phyloP scores from a whole-genome alignment of 805 yeast genomes.

The Spathaspora arborariae region DNA sequence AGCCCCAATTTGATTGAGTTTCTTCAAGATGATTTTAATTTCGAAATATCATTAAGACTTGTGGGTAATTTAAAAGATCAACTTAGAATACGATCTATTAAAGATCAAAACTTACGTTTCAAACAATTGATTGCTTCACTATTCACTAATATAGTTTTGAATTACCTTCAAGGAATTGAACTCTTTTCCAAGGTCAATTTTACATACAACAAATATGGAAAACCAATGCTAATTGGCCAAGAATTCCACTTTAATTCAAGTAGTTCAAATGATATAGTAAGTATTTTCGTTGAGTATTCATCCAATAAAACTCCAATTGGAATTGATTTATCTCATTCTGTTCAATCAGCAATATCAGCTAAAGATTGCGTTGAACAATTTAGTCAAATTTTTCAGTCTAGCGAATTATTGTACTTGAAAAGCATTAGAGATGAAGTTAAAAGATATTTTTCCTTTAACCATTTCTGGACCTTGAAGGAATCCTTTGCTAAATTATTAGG shows the following conservation, averaged over 20 bases:
- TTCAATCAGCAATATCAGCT: constrained; percentile 21
- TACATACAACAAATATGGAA: constrained; percentile 45
- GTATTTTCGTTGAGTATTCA: constrained; percentile 39
- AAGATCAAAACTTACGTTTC: constrained; percentile 26
- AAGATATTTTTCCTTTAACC: constrained; percentile 42
- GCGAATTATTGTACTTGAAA: constrained; percentile 31
- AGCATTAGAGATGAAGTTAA: constrained; percentile 8
- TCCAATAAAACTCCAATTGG: constrained; percentile 23
- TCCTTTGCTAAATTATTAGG: constrained; percentile 68
- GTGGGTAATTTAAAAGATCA: constrained; percentile 41
- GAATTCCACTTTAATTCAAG: constrained; percentile 52
- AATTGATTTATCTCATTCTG: constrained; percentile 36
- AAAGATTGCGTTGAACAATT: constrained; percentile 32
- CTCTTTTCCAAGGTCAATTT: constrained; percentile 22
- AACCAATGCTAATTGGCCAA: constrained; percentile 41
- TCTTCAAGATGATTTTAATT: constrained; percentile 35
- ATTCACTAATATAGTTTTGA: constrained; percentile 41
- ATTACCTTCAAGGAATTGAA: constrained; percentile 12
- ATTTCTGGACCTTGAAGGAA: constrained; percentile 79
- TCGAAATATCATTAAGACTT: constrained; percentile 47
- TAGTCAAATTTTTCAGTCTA: constrained; percentile 35
- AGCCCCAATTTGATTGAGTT: constrained; percentile 11
- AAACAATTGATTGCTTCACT: constrained; percentile 44
- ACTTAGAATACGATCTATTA: constrained; percentile 35
- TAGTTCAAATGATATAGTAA: constrained; percentile 49